These are phyloP conservation scores for Cercospora zeae-maydis DNA, from an alignment of 2,329 filamentous ascomycete genomes.

Conservation along the genomic window DNA sequence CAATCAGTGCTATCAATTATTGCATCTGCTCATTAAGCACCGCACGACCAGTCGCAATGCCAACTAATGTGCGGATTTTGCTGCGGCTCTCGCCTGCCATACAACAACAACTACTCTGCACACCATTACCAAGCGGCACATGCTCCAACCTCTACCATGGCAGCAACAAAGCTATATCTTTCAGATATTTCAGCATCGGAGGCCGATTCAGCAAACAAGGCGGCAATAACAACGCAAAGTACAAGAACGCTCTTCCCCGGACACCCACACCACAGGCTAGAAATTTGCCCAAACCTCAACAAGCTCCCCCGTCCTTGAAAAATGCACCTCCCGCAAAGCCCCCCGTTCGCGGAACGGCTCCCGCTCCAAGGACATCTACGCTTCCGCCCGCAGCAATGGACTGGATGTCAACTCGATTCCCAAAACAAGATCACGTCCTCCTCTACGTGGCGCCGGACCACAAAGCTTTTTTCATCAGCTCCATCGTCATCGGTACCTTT, in stretches of 20 bases:
- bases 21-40: neutral
- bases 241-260: constrained; percentile 16
- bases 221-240: constrained; percentile 10
- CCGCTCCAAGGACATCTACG: neutral
- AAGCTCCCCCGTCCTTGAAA: neutral
- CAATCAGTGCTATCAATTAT: constrained; percentile 4
- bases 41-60: constrained; percentile 10
- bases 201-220: constrained; percentile 3
- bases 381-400: constrained; percentile 6
- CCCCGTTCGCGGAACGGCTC: neutral
- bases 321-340: neutral
- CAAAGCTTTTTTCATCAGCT: constrained; percentile 22
- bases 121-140: neutral
- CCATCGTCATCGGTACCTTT: constrained; percentile 19
- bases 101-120: constrained; percentile 20
- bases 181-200: constrained; percentile 11
- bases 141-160: neutral
- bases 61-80: constrained; percentile 14
- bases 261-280: constrained; percentile 12
- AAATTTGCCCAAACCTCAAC: constrained; percentile 13
- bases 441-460: constrained; percentile 29
- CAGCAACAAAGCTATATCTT: neutral
- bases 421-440: constrained; percentile 17
- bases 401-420: constrained; percentile 16
- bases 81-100: constrained; percentile 25